Evolutionary conservation across 1,139 yeast species (phyloP), one percentile per base, ranked within the genome.

Genomic region (Arxiozyma bovina): DNA sequence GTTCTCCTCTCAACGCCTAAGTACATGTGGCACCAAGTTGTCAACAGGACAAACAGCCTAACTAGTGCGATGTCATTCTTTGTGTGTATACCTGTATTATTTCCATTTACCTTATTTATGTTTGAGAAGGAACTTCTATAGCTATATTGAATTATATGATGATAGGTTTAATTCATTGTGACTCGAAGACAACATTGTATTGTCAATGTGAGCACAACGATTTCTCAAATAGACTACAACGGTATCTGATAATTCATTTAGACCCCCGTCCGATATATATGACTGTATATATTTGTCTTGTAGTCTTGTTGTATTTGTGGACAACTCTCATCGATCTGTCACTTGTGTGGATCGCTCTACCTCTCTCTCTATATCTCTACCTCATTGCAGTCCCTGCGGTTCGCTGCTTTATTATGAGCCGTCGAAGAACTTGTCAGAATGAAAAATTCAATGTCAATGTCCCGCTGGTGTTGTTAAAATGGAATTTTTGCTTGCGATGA

Each of bases 221-320:
- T 81, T 81, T 81, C 85, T 82, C 85, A 82, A 83, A 34, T 81
- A 84, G 97, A 91, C 98, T 90, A 90, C 97, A 90, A 90, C 98
- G 98, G 98, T 90, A 90, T 90, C 98, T 90, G 98, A 90, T 56
- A 44, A 51, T 53, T 53, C 42, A 34, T 17, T 51, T 53, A 30
- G 23, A n/a, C 20, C 21, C 20, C 11, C 27, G 12, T 20, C 30
- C 11, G 21, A 34, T 38, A 11, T 43, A 18, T 34, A 34, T 30
- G 40, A 23, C 15, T 12, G 38, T 22, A 23, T 18, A 17, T 42
- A 30, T 20, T 25, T 30, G 30, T 8, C 42, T 30, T 30, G 9
- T 42, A 18, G 40, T 34, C 40, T 34, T 34, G 40, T 15, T 15
- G 17, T 34, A 15, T 34, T 15, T 34, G 17, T 15, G n/a, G n/a